Base-by-base conservation (phyloP, 768 basidiomycete genomes). In the Pleurotus djamor region DNA sequence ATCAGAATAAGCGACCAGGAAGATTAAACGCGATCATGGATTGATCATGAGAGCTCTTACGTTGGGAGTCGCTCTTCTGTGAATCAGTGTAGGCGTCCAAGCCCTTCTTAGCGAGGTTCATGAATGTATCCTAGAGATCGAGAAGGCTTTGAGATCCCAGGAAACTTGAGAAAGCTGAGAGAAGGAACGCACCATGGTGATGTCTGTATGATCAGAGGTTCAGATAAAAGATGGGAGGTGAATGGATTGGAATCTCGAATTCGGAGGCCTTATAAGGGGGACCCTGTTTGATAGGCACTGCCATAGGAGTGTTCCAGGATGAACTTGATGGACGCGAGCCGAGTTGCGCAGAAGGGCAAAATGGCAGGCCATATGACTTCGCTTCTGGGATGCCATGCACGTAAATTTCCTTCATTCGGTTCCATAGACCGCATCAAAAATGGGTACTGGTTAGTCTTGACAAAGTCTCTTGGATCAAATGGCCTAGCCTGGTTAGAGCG, bases 21-120 rank as follows among this genome's bases (percentile, higher is more conserved):
- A 48, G 49, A 28, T 28, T 28, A 28, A 28, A 28, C 21, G 2
- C 21, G 21, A 28, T 28, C 21, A 28, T 28, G 21, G 21, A 28
- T 28, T 28, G 21, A 28, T 28, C 21, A 28, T 28, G 21, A 28
- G 3, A 28, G 21, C 9, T 12, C 49, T 51, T 16, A 52, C 51
- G 34, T 36, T 52, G 34, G 51, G 51, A 36, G 34, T 28, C n/a
- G 34, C 32, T 52, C 51, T 79, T 71, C 13, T 84, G 80, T 14
- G 79, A 82, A 33, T 76, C 66, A 64, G 76, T 72, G 73, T 85
- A 85, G 68, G 83, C 76, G 41, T 82, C 70, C 64, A 81, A 70
- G 62, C 85, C 84, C 71, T 92, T 71, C 72, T 91, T 87, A 8
- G 89, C 92, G 64, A 92, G 70, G 59, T 83, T 84, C 38, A 90